These are phyloP conservation scores for Leptographium procerum DNA, from an alignment of 2,329 filamentous ascomycete species.

Conservation along the genomic window DNA sequence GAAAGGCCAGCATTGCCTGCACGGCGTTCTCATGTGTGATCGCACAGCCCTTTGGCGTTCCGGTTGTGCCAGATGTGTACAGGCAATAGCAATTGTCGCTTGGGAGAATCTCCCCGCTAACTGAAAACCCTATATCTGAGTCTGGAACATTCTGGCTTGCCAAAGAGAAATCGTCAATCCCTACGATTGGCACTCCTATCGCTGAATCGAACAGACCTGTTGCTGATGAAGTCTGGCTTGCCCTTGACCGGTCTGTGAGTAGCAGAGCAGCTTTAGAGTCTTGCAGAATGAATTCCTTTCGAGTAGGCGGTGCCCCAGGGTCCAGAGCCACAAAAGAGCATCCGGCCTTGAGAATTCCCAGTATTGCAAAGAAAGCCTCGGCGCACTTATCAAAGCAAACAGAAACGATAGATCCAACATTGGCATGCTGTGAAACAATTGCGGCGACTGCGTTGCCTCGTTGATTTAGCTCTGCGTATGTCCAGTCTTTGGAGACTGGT, in stretches of 20 bases:
- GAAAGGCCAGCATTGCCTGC: constrained; percentile 81
- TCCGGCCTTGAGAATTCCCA: constrained; percentile 73
- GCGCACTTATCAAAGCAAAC: constrained; percentile 79
- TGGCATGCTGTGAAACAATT: constrained; percentile 40
- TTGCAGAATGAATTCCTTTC: constrained; percentile 66
- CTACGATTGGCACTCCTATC: constrained; percentile 14
- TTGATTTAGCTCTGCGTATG: constrained; percentile 58
- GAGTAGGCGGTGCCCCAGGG: constrained; percentile 55
- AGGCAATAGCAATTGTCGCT: constrained; percentile 66
- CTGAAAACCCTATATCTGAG: background rate
- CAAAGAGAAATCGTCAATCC: constrained; percentile 21
- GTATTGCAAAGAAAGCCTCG: constrained; percentile 70
- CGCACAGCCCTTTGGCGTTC: constrained; percentile 76
- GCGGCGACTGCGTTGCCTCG: constrained; percentile 64
- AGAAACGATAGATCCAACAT: constrained; percentile 53
- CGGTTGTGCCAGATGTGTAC: constrained; percentile 81
- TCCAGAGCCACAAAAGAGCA: constrained; percentile 76
- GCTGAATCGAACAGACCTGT: constrained; percentile 18
- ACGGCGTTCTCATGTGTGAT: constrained; percentile 82
- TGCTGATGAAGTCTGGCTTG: background rate
- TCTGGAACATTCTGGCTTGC: background rate
- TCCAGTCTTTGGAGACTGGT: constrained; percentile 50
- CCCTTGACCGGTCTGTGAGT: constrained; percentile 35
- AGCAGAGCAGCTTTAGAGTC: constrained; percentile 60
- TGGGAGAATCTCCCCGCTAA: constrained; percentile 15